These are phyloP conservation scores for Pythium dissotocum DNA, from an alignment of 352 stramenopile species.

Conservation along the genomic window DNA sequence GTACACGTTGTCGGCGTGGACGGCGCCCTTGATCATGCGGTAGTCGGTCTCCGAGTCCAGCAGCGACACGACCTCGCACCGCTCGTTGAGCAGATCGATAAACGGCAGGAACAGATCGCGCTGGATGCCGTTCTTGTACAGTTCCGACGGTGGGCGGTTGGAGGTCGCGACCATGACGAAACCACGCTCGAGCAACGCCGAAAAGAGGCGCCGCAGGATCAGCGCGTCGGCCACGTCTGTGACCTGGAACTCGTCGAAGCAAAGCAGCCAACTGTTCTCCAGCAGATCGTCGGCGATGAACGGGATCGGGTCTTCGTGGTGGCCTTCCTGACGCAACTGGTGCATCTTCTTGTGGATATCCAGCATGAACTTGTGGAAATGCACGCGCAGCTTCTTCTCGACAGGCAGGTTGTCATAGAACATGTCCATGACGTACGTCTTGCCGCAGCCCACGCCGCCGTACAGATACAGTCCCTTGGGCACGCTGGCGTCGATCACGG, in stretches of 20 bases:
- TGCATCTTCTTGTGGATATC: conserved; percentile 96
- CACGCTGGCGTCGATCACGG: conserved; percentile 24
- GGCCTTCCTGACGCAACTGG: conserved; percentile 86
- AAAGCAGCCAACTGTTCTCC: conserved; percentile 89
- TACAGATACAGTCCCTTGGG: conserved; percentile 96
- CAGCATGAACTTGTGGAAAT: conserved; percentile 99
- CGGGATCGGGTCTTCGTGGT: conserved; percentile 76
- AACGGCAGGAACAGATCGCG: conserved; percentile 96
- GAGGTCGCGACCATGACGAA: conserved; percentile 97
- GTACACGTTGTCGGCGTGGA: conserved; percentile 76
- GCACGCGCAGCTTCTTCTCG: conserved; percentile 86
- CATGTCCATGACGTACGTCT: conserved; percentile 97
- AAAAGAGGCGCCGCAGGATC: conserved; percentile 94
- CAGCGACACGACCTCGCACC: conserved; percentile 85
- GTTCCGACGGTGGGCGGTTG: conserved; percentile 91
- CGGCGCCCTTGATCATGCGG: conserved; percentile 62
- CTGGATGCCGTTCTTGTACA: conserved; percentile 98
- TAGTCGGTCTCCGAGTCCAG: conserved; percentile 84
- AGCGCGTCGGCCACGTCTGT: conserved; percentile 97
- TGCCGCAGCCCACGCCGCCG: conserved; percentile 95
- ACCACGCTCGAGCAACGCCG: conserved; percentile 84
- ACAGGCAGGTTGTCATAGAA: conserved; percentile 90
- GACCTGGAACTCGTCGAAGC: conserved; percentile 99
- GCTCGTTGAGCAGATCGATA: conserved; percentile 90
- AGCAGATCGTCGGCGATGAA: conserved; percentile 89